Evolutionary conservation across 2,329 filamentous ascomycete species (phyloP).

Genomic region (Aspergillus aculeatus): DNA sequence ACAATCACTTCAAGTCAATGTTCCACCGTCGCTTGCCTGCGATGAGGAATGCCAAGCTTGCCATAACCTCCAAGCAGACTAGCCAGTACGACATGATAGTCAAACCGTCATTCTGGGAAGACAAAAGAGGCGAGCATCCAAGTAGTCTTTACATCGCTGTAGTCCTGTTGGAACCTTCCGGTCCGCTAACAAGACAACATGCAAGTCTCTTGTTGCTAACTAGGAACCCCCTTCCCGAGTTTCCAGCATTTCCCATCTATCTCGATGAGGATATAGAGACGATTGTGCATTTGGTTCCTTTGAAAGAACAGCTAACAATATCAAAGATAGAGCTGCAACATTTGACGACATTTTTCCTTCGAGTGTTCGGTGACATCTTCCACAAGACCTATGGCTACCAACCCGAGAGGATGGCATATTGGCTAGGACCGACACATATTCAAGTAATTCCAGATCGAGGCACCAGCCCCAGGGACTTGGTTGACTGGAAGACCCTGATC

Average conservation of each 20-base stretch:
- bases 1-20: constrained; percentile 71
- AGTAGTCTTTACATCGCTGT: constrained; percentile 60
- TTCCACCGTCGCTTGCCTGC: constrained; percentile 69
- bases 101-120: constrained; percentile 74
- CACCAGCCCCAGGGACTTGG: constrained; percentile 21
- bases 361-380: constrained; percentile 79
- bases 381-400: constrained; percentile 76
- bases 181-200: constrained; percentile 58
- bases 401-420: constrained; percentile 71
- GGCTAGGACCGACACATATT: constrained; percentile 63
- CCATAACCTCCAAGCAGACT: constrained; percentile 74
- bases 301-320: constrained; percentile 37
- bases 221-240: constrained; percentile 59
- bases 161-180: constrained; percentile 58
- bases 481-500: constrained; percentile 47
- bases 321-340: constrained; percentile 48
- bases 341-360: constrained; percentile 71
- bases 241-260: constrained; percentile 71
- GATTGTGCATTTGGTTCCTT: constrained; percentile 51
- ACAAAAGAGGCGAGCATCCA: constrained; percentile 47
- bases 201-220: constrained; percentile 70
- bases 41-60: constrained; percentile 84
- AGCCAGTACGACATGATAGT: constrained; percentile 72
- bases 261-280: constrained; percentile 65
- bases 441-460: constrained; percentile 7